phyloP scores from a whole-genome alignment of 805 yeast species.

The Metschnikowia drakensbergensis region DNA sequence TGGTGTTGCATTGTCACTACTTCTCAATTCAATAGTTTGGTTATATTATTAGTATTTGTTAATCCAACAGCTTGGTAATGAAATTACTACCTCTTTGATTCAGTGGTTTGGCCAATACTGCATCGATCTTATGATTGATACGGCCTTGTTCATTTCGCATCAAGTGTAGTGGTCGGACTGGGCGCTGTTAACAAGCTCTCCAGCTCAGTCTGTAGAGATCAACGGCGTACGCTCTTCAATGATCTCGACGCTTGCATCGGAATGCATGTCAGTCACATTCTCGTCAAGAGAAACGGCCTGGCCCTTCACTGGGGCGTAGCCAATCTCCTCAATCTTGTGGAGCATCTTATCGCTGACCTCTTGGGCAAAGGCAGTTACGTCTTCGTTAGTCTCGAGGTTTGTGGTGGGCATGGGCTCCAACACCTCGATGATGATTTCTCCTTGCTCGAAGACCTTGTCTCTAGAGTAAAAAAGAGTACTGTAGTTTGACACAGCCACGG shows the following conservation, averaged over 20 bases:
- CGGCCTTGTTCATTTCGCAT: too few species aligned
- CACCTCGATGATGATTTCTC: constrained; percentile 74
- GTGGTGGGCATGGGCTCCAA: constrained; percentile 76
- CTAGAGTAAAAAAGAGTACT: constrained; percentile 64
- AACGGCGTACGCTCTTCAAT: constrained; percentile 19
- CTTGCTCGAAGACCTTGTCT: constrained; percentile 63
- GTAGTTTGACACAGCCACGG: constrained; percentile 84
- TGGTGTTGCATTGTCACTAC: too few species aligned
- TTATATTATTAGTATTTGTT: too few species aligned
- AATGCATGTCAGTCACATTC: constrained; percentile 3
- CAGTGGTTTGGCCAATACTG: too few species aligned
- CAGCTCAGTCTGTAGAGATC: constrained; percentile 11
- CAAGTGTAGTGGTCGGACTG: too few species aligned
- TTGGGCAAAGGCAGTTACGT: constrained; percentile 58
- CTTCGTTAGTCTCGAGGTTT: constrained; percentile 60
- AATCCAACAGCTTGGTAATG: too few species aligned
- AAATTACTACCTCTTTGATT: too few species aligned
- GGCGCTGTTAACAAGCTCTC: neutral
- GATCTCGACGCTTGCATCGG: constrained; percentile 16
- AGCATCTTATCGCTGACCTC: constrained; percentile 60
- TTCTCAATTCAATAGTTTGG: too few species aligned
- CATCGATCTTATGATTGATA: too few species aligned
- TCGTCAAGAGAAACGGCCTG: neutral
- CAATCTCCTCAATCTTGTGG: constrained; percentile 35
- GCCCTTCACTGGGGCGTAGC: constrained; percentile 27